Conservation (phyloP, 345 rosid species). For the Excoecaria cochinchinensis region DNA sequence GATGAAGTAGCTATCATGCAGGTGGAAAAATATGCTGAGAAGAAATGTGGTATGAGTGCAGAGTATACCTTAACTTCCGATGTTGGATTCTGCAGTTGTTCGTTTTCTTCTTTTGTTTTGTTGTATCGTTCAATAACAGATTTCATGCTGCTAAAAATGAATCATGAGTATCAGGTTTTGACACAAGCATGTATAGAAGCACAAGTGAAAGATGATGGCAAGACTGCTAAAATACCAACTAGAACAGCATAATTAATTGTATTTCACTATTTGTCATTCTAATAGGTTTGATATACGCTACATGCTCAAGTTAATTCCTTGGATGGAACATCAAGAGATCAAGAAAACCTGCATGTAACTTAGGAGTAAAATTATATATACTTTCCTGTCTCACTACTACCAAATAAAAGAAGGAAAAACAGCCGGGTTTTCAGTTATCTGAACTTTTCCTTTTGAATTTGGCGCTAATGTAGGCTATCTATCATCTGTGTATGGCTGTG, state of each 20-base stretch:
- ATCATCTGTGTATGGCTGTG: too few species aligned
- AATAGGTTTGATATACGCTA: not conserved
- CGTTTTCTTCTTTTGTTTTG: slow-evolving; percentile 56
- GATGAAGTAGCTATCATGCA: not conserved
- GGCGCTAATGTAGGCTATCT: too few species aligned
- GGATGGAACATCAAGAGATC: too few species aligned
- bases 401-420: too few species aligned
- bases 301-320: too few species aligned
- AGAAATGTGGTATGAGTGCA: not conserved
- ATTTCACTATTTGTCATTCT: not conserved
- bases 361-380: too few species aligned
- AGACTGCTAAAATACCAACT: not conserved
- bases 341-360: too few species aligned
- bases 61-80: slow-evolving; percentile 66
- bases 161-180: not conserved
- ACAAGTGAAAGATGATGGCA: not conserved
- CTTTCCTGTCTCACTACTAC: too few species aligned
- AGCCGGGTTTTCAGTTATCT: too few species aligned
- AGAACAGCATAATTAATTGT: not conserved
- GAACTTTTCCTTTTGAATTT: too few species aligned
- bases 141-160: slow-evolving; percentile 54
- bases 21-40: not conserved
- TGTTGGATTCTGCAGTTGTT: slow-evolving; percentile 48
- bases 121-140: slow-evolving; percentile 60
- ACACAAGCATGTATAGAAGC: not conserved